phyloP scores from a whole-genome alignment of 2,329 filamentous ascomycete genomes.

The Trichoderma harzianum region DNA sequence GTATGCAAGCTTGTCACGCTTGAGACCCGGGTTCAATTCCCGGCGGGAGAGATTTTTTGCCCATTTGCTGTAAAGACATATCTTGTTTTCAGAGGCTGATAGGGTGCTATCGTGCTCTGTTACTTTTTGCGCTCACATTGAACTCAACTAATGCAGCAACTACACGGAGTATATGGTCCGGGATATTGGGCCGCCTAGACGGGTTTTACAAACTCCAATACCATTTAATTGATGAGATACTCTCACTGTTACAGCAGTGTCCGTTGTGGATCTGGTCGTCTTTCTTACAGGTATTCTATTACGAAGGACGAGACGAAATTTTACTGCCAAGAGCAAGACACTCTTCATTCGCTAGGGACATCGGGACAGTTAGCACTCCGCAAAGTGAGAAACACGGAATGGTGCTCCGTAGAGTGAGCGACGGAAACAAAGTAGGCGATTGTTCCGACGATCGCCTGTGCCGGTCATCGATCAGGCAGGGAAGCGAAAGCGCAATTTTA shows the following conservation, averaged over 20 bases:
- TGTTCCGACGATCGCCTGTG: conserved; percentile 1
- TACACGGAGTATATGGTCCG: neutral
- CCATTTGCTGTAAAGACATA: neutral
- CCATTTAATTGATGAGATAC: neutral
- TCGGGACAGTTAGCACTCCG: neutral
- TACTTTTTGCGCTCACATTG: neutral
- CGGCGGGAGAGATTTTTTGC: conserved; percentile 23
- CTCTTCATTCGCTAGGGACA: neutral
- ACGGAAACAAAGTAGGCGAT: neutral
- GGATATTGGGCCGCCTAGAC: neutral
- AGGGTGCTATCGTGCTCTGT: neutral
- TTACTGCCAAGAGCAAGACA: neutral
- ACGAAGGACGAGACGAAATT: neutral
- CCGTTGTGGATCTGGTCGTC: neutral
- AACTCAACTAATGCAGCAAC: neutral
- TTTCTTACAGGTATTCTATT: neutral
- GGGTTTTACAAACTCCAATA: neutral
- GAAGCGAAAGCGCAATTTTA: conserved; percentile 1
- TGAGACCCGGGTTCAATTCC: conserved; percentile 26
- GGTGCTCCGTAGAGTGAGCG: neutral
- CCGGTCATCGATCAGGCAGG: neutral
- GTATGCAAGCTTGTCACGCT: conserved; percentile 26
- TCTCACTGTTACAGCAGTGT: neutral
- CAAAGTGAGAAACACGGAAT: neutral
- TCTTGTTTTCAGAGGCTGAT: neutral